phyloP scores from a whole-genome alignment of 2,329 filamentous ascomycete genomes.

The Colletotrichum paranaense region DNA sequence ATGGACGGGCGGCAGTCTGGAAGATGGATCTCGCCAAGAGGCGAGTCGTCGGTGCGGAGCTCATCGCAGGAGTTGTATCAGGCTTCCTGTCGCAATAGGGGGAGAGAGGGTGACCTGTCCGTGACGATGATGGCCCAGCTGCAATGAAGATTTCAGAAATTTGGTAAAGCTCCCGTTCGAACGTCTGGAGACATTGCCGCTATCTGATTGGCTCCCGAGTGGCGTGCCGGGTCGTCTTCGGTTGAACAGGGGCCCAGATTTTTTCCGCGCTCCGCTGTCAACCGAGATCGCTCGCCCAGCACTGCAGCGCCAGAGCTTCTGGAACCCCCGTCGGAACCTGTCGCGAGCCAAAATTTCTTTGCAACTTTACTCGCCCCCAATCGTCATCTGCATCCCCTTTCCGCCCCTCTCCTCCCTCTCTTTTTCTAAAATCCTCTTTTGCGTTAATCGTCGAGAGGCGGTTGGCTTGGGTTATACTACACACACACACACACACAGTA shows the following conservation, averaged over 20 bases:
- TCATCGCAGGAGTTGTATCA: conserved; percentile 50
- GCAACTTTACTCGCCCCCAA: conserved; percentile 43
- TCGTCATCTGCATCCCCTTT: conserved; percentile 34
- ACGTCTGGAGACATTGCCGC: conserved; percentile 11
- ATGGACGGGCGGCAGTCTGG: conserved; percentile 39
- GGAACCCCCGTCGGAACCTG: conserved; percentile 16
- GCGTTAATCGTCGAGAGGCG: conserved; percentile 44
- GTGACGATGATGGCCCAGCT: conserved; percentile 9
- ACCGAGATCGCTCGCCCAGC: conserved; percentile 46
- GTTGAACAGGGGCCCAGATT: conserved; percentile 31
- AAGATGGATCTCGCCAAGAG: conserved; percentile 54
- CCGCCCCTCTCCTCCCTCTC: conserved; percentile 40
- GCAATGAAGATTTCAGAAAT: conserved; percentile 31
- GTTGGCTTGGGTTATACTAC: conserved; percentile 33
- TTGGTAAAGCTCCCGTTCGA: conserved; percentile 23
- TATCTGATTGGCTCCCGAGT: conserved; percentile 2
- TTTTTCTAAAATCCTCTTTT: conserved; percentile 28
- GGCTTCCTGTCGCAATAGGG: conserved; percentile 40
- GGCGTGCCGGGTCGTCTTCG: conserved; percentile 25
- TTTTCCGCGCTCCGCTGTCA: conserved; percentile 47
- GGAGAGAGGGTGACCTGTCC: neutral
- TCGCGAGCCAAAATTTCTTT: conserved; percentile 49
- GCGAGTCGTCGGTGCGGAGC: conserved; percentile 54
- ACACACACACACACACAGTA: conserved; percentile 41
- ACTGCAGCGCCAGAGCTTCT: conserved; percentile 37